These are phyloP conservation scores for Fusarium aywerte DNA, from an alignment of 2,329 filamentous ascomycete species.

Conservation along the genomic window DNA sequence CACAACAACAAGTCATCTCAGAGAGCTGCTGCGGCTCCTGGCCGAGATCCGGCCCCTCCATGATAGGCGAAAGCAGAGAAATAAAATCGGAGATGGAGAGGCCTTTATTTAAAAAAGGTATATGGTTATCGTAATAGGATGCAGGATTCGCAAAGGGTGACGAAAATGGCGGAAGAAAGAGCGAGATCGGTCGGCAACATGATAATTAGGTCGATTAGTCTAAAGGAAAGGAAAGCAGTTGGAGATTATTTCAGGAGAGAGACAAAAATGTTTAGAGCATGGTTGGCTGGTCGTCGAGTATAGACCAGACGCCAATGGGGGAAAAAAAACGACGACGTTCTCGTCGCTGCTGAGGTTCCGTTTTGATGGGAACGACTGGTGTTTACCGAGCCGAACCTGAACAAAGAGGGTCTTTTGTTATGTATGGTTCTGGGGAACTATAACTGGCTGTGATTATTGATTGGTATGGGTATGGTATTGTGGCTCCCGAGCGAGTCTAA, in stretches of 20 bases:
- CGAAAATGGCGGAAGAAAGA: conserved; percentile 14
- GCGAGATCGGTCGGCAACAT: conserved; percentile 34
- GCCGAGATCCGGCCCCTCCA: conserved; percentile 43
- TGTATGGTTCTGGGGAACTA: conserved; percentile 2
- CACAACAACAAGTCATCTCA: conserved; percentile 82
- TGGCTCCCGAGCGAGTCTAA: conserved; percentile 29
- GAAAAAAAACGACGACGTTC: conserved; percentile 14
- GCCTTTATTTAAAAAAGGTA: conserved; percentile 15
- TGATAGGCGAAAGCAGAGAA: conserved; percentile 24
- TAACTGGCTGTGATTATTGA: conserved; percentile 18
- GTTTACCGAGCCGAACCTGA: conserved; percentile 32
- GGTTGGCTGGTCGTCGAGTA: conserved; percentile 6
- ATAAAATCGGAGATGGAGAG: conserved; percentile 34
- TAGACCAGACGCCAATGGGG: neutral
- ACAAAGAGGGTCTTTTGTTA: conserved; percentile 36
- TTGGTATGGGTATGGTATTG: conserved; percentile 30
- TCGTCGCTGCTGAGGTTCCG: conserved; percentile 17
- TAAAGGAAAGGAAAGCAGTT: neutral
- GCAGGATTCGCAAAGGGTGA: conserved; percentile 14
- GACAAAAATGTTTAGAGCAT: conserved; percentile 25
- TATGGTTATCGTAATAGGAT: conserved; percentile 29
- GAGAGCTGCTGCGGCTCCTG: conserved; percentile 45
- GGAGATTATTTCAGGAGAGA: neutral
- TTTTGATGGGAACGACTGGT: conserved; percentile 33
- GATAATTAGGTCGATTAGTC: conserved; percentile 34